Base-by-base conservation (phyloP, 805 yeast genomes). In the Isabelozyma rhagii region DNA sequence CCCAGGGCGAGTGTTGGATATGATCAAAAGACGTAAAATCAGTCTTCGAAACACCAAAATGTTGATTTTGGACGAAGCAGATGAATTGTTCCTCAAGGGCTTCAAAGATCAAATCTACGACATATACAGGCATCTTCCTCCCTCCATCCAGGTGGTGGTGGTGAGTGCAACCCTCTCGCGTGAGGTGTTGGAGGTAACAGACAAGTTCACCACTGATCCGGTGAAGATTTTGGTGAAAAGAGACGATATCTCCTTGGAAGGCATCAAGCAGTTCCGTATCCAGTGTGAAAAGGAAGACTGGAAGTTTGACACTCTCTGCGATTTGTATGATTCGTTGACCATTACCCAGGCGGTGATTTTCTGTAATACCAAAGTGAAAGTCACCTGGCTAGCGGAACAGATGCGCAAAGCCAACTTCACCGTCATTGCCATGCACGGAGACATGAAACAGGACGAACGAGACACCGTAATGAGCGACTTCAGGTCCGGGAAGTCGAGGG, bases 261-360 rank as follows among this genome's bases (percentile, higher is more conserved):
- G 97, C 63, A 89, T 94, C 63, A 88, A 89, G 67, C 99, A 94
- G 72, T 94, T 83, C 75, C 88, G 81, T 75, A 82, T 94, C 61
- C 85, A 89, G 61, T 96, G 93, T 56, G 97, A 90, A 65, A 83
- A 87, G 69, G 99, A 94, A 70, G 87, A 86, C 55, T 91, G 85
- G 89, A 94, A 94, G 75, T 89, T 91, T 65, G 98, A 93, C 68
- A 89, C 96, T 48, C 76, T 94, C 60, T 88, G 96, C 68, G 99
- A 94, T 71, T 75, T 94, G 59, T 94, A 94, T 76, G 99, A 93
- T 74, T 87, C 96, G 49, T 78, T 94, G 63, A 87, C 97, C 43
- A 89, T 94, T 62, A 93, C 98, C 48, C 99, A 94, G 74, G 96
- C 97, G 45, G 98, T 94, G 55, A 94, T 94, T 48, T 94, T 94